Conservation (phyloP, 2,329 filamentous ascomycete species). For the Hypoxylon sp. region DNA sequence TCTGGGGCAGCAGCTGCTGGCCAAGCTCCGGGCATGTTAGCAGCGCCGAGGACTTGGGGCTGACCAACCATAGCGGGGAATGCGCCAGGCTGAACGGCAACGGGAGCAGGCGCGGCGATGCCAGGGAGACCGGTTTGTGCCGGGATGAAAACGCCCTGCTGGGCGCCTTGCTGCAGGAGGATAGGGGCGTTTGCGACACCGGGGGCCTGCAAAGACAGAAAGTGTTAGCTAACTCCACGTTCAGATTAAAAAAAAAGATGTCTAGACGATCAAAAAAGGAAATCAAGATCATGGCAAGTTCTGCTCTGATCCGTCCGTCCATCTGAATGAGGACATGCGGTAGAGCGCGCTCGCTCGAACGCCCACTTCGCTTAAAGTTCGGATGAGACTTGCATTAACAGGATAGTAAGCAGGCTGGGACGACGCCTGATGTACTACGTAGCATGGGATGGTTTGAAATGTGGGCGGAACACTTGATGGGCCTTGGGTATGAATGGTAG, state of each 20-base stretch:
- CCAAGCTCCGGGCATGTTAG: conserved; percentile 10
- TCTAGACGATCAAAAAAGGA: neutral
- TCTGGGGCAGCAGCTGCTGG: conserved; percentile 56
- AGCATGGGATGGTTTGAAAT: conserved; percentile 21
- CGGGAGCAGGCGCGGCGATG: conserved; percentile 14
- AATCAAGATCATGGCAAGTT: neutral
- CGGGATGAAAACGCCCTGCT: conserved; percentile 41
- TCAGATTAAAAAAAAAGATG: conserved; percentile 20
- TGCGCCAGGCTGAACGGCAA: conserved; percentile 33
- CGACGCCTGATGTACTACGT: conserved; percentile 23
- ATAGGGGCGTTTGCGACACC: conserved; percentile 48
- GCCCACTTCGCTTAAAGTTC: conserved; percentile 18
- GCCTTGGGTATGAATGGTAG: conserved; percentile 41
- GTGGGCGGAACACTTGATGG: conserved; percentile 10
- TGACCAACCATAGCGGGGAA: conserved; percentile 37
- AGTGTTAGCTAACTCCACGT: conserved; percentile 43
- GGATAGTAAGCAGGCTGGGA: conserved; percentile 32
- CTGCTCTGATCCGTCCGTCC: conserved; percentile 17
- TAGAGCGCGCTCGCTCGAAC: conserved; percentile 19
- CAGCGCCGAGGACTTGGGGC: neutral
- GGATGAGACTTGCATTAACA: conserved; percentile 56
- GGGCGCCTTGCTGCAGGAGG: conserved; percentile 42
- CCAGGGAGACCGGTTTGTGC: conserved; percentile 24
- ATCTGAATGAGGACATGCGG: conserved; percentile 14
- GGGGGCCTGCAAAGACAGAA: conserved; percentile 41